Evolutionary conservation across 371 early-diverging fungal genomes (phyloP), one percentile per base, ranked within the genome.

Genomic region (Syncephalastrum monosporum): DNA sequence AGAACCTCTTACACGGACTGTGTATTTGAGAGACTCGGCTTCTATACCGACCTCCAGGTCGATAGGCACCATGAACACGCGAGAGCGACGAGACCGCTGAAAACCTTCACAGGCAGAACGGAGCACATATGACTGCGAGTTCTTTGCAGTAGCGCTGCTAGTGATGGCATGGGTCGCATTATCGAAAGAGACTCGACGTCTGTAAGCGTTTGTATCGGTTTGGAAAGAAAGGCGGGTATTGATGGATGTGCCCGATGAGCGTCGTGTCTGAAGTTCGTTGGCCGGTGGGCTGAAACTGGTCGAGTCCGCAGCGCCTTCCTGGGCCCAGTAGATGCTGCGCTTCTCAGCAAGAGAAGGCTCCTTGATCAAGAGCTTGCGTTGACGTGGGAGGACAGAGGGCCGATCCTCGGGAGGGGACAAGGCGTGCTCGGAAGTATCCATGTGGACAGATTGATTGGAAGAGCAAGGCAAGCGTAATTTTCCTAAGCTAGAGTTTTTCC

Each of bases 101-200:
- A 61, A 70, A 1, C 61, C 62, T 24, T 59, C 25, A 17, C 60
- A 63, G 1, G 58, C 52, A 16, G 56, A 60, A 23, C 53, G 61
- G n/a, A 69, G 41, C 1, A 63, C 61, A 10, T 55, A 61, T 6
- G 64, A 61, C 16, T 66, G 64, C 21, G 48, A 49, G 14, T 41
- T 50, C 23, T 51, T 47, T 10, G 51, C 49, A 24, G 59, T 47
- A 10, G 38, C 38, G 38, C 8, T 33, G 38, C 38, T 33, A 3
- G 38, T 33, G 12, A 33, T 10, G 38, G 38, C 10, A 33, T 33
- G 38, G 3, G 63, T 51, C 12, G 59, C 52, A 55, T 60, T 66
- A 50, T 70, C 64, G 51, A 70, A 70, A 0, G 71, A 70, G 5
- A 70, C 71, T n/a, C 71, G 51, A 29, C 62, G 50, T 29, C 53